These are phyloP conservation scores for Lepiota brunneoincarnata DNA, from an alignment of 768 basidiomycete genomes.

Conservation along the genomic window DNA sequence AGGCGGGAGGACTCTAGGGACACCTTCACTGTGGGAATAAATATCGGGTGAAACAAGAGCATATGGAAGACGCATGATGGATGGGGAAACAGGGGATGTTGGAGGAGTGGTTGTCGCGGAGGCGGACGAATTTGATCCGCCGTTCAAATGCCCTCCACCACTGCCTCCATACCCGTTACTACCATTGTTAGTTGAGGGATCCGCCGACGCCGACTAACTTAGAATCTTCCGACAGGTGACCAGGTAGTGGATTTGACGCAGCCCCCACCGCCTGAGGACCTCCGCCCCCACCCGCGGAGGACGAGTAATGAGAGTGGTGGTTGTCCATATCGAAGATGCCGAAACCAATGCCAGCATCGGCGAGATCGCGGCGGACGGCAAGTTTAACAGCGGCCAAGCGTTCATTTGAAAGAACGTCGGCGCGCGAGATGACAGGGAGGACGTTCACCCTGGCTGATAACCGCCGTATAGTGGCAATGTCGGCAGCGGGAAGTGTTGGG, in stretches of 20 bases:
- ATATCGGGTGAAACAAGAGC: conserved; percentile 81
- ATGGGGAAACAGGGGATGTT: conserved; percentile 59
- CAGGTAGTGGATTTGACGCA: not conserved
- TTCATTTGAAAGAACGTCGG: conserved; percentile 80
- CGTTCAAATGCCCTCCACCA: conserved; percentile 39
- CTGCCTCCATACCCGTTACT: conserved; percentile 11
- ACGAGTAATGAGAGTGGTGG: conserved; percentile 38
- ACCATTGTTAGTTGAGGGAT: conserved; percentile 51
- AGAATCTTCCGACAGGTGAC: conserved; percentile 4
- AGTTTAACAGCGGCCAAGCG: conserved; percentile 76
- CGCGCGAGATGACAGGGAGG: conserved; percentile 80
- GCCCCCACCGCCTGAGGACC: conserved; percentile 32
- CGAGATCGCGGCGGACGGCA: conserved; percentile 77
- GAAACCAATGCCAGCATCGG: conserved; percentile 83
- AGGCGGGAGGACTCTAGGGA: conserved; percentile 50
- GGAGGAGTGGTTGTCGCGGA: conserved; percentile 53
- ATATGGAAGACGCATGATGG: conserved; percentile 72
- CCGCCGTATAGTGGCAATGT: conserved; percentile 77
- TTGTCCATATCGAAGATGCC: conserved; percentile 83
- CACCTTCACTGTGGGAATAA: conserved; percentile 83
- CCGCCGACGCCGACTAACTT: conserved; percentile 26
- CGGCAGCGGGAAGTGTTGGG: conserved; percentile 63
- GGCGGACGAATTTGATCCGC: conserved; percentile 37
- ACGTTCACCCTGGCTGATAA: conserved; percentile 84
- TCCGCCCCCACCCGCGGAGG: conserved; percentile 41